These are phyloP conservation scores for Barnettozyma populi DNA, from an alignment of 805 yeast species.

Conservation along the genomic window DNA sequence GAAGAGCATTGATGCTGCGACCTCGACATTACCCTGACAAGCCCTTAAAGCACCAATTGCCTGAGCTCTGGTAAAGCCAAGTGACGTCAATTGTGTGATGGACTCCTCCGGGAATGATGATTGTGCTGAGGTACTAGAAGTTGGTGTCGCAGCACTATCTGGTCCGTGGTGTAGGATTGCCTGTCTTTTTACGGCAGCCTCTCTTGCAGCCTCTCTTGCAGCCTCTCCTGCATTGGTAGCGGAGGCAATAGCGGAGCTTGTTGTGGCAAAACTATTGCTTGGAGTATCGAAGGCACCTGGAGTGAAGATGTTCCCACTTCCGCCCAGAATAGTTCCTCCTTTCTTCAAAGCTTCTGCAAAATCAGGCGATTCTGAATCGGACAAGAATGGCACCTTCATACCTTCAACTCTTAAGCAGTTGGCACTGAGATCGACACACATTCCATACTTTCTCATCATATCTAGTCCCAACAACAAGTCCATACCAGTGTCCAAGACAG, in stretches of 20 bases:
- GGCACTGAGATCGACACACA: conserved; percentile 64
- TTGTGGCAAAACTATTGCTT: conserved; percentile 10
- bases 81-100: conserved; percentile 44
- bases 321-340: conserved; percentile 4
- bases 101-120: conserved; percentile 29
- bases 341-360: neutral
- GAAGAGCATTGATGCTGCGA: conserved; percentile 80
- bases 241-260: conserved; percentile 3
- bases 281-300: conserved; percentile 15
- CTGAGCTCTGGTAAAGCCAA: conserved; percentile 68
- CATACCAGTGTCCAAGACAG: conserved; percentile 63
- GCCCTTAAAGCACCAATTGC: conserved; percentile 59
- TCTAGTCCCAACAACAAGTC: conserved; percentile 86
- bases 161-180: neutral
- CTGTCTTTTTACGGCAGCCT: conserved; percentile 20
- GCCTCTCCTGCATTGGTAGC: conserved; percentile 1
- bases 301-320: conserved; percentile 4
- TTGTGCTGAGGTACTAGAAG: conserved; percentile 1
- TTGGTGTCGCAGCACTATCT: neutral
- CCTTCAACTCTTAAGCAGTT: conserved; percentile 64
- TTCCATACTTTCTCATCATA: conserved; percentile 84
- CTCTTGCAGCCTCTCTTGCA: conserved; percentile 12
- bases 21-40: conserved; percentile 73
- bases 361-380: conserved; percentile 64
- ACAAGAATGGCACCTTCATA: conserved; percentile 63